Percentiles rank a stretch among this genome's conserved stretches.
Evolutionary conservation across 495 filamentous ascomycete genomes (phyloP).

Genomic region (Thozetella sp.): DNA sequence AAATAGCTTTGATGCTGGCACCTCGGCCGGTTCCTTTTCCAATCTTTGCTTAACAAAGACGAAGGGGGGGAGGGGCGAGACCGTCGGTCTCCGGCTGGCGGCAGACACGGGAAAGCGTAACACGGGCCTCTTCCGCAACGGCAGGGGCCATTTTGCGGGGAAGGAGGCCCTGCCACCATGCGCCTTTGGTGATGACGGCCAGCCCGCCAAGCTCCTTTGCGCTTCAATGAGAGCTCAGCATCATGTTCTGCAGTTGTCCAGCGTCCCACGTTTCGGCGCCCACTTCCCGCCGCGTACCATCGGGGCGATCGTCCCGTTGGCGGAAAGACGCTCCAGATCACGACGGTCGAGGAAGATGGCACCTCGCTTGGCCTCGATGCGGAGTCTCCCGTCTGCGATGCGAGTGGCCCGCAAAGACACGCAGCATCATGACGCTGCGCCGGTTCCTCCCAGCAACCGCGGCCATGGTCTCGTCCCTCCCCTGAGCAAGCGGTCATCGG

Average conservation of each 20-base stretch:
- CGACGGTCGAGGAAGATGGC: neutral
- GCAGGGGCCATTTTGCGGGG: conserved; percentile 1
- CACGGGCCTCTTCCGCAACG: neutral
- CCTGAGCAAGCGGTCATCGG: too few species aligned
- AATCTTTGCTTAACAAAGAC: too few species aligned
- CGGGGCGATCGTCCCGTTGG: neutral
- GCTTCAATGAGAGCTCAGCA: neutral
- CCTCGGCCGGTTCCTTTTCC: neutral
- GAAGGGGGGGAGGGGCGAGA: too few species aligned
- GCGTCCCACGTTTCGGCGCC: neutral
- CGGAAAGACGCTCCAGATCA: neutral
- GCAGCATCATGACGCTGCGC: too few species aligned
- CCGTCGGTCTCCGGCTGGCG: neutral
- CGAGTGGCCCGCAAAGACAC: too few species aligned
- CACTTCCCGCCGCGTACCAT: neutral
- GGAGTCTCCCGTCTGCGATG: neutral
- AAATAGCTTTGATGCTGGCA: neutral
- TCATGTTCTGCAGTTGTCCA: neutral
- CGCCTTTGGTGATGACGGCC: neutral
- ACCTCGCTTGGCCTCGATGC: neutral
- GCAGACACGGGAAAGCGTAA: neutral
- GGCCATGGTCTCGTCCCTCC: neutral
- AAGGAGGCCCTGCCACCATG: neutral
- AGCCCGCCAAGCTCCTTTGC: neutral
- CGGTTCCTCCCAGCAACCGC: too few species aligned